These are phyloP conservation scores for Beauveria sp. DNA, from an alignment of 2,329 filamentous ascomycete species.

Conservation along the genomic window DNA sequence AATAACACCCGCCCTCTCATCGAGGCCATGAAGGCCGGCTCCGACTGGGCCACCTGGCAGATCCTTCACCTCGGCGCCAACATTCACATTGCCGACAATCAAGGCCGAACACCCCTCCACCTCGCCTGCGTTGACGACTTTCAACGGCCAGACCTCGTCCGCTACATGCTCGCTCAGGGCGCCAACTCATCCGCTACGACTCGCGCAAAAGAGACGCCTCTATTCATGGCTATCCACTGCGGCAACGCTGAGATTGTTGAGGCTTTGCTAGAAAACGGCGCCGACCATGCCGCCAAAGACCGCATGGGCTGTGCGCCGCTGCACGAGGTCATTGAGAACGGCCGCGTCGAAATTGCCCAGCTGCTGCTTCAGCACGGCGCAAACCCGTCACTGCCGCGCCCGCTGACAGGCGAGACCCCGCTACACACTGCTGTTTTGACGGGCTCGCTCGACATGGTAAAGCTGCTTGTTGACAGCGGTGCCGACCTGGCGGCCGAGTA, in stretches of 20 bases:
- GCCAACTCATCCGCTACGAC: not conserved
- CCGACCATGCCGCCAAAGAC: not conserved
- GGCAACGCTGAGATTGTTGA: conserved; percentile 7
- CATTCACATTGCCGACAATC: not conserved
- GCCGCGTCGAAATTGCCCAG: not conserved
- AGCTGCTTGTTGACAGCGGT: conserved; percentile 4
- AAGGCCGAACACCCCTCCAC: conserved; percentile 4
- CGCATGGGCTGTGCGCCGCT: conserved; percentile 5
- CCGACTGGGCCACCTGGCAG: conserved; percentile 9
- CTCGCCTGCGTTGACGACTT: conserved; percentile 7
- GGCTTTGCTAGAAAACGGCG: conserved; percentile 1
- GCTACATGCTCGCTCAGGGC: conserved; percentile 6
- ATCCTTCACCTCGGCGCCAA: conserved; percentile 6
- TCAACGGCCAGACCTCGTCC: not conserved
- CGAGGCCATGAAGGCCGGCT: conserved; percentile 8
- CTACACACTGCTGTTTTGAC: not conserved
- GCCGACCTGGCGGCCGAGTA: conserved; percentile 5
- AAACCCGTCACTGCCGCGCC: conserved; percentile 3
- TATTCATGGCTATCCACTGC: not conserved
- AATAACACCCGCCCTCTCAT: conserved; percentile 3
- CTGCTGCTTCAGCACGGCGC: conserved; percentile 4
- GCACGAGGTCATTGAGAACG: not conserved
- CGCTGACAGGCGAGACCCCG: conserved; percentile 6
- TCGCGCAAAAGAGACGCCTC: conserved; percentile 3
- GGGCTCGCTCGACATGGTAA: conserved; percentile 1